phyloP scores from a whole-genome alignment of 2,329 filamentous ascomycete genomes.

The Aureobasidium sp. region DNA sequence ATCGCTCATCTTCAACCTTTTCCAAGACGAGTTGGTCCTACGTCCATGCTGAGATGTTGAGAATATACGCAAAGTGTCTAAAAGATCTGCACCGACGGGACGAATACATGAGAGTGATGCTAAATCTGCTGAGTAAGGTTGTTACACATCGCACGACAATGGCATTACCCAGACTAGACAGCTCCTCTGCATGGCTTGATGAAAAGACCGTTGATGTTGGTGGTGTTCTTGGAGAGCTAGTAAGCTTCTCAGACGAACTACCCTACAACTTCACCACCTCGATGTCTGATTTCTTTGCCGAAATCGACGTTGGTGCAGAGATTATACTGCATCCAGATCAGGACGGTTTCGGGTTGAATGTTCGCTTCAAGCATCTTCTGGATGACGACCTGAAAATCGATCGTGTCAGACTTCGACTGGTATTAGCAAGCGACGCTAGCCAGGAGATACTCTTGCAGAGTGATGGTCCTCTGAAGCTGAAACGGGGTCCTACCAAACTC shows the following conservation, averaged over 20 bases:
- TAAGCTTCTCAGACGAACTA: slow-evolving; percentile 41
- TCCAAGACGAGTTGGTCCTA: slow-evolving; percentile 69
- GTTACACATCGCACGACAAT: slow-evolving; percentile 36
- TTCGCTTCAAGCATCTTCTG: slow-evolving; percentile 65
- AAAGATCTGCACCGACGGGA: slow-evolving; percentile 66
- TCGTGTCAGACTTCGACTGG: slow-evolving; percentile 55
- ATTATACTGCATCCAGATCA: slow-evolving; percentile 60
- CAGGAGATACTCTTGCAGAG: slow-evolving; percentile 62
- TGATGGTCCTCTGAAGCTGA: slow-evolving; percentile 38
- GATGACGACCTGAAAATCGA: slow-evolving; percentile 62
- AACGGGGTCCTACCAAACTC: slow-evolving; percentile 47
- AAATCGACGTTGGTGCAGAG: slow-evolving; percentile 58
- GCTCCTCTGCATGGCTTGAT: slow-evolving; percentile 28
- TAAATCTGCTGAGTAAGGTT: slow-evolving; percentile 65
- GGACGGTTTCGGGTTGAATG: slow-evolving; percentile 65
- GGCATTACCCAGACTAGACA: not conserved
- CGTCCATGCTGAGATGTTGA: slow-evolving; percentile 73
- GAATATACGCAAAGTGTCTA: slow-evolving; percentile 78
- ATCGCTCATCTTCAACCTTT: slow-evolving; percentile 69
- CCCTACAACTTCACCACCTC: slow-evolving; percentile 58
- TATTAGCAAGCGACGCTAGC: slow-evolving; percentile 47
- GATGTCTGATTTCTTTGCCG: slow-evolving; percentile 64
- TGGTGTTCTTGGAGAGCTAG: slow-evolving; percentile 34
- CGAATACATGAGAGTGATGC: slow-evolving; percentile 67
- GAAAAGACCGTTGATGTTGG: slow-evolving; percentile 32